Conservation (phyloP, 495 filamentous ascomycete genomes). For the Penicillium salamii region DNA sequence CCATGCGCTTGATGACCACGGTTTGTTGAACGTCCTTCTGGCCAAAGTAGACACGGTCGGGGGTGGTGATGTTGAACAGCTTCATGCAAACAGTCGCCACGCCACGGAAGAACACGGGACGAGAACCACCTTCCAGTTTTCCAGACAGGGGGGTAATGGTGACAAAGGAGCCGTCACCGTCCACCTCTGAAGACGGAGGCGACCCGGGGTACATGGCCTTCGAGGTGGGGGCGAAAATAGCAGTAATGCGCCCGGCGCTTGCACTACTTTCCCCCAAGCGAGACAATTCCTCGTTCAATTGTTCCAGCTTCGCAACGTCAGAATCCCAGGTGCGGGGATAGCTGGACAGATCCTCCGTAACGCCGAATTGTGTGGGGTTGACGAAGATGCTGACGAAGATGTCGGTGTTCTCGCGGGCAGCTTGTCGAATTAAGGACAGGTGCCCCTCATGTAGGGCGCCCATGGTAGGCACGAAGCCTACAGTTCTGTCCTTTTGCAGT, state of each 20-base stretch:
- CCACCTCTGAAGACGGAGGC: slow-evolving; percentile 75
- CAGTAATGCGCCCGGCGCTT: slow-evolving; percentile 63
- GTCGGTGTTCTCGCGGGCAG: slow-evolving; percentile 77
- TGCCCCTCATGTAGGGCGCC: slow-evolving; percentile 92
- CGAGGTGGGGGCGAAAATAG: slow-evolving; percentile 82
- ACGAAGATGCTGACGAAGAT: slow-evolving; percentile 91
- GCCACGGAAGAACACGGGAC: slow-evolving; percentile 95
- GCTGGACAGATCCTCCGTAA: slow-evolving; percentile 78
- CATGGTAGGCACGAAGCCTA: slow-evolving; percentile 95
- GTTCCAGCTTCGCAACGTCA: slow-evolving; percentile 63
- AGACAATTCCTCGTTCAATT: slow-evolving; percentile 70
- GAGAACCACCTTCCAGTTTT: slow-evolving; percentile 75
- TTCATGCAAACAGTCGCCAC: slow-evolving; percentile 98
- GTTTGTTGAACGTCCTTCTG: slow-evolving; percentile 99
- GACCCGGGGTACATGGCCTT: slow-evolving; percentile 82
- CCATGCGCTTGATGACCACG: slow-evolving; percentile 81
- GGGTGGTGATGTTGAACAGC: slow-evolving; percentile 86
- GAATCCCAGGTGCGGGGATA: slow-evolving; percentile 90
- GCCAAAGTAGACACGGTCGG: slow-evolving; percentile 90
- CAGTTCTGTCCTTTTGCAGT: slow-evolving; percentile 62
- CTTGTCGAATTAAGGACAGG: slow-evolving; percentile 79
- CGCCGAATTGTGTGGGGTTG: slow-evolving; percentile 94
- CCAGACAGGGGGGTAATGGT: slow-evolving; percentile 79
- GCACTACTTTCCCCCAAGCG: slow-evolving; percentile 34
- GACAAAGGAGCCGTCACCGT: slow-evolving; percentile 85